Conservation (phyloP, 2,329 filamentous ascomycete species). For the Colletotrichum australisinense region DNA sequence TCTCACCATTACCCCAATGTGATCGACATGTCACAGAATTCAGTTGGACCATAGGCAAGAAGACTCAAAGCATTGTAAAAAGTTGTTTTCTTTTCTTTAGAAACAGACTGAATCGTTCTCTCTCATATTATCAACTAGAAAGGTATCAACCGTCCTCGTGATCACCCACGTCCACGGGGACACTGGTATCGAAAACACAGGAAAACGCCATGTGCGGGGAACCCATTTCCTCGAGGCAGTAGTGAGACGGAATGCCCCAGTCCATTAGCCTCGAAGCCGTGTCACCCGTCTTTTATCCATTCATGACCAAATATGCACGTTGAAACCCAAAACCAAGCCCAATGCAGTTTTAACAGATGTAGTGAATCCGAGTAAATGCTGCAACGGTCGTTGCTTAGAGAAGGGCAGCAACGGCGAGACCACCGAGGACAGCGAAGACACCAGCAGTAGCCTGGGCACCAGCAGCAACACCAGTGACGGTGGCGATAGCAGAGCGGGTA, state of each 20-base stretch:
- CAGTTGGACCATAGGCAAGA: background rate
- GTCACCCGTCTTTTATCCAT: slow-evolving; percentile 33
- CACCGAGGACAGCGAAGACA: slow-evolving; percentile 35
- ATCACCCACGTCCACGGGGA: slow-evolving; percentile 17
- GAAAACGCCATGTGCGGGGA: slow-evolving; percentile 31
- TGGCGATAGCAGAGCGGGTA: slow-evolving; percentile 21
- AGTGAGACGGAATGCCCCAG: background rate
- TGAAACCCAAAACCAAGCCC: slow-evolving; percentile 30
- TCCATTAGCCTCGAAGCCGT: slow-evolving; percentile 23
- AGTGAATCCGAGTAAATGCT: slow-evolving; percentile 31
- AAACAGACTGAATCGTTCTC: slow-evolving; percentile 24
- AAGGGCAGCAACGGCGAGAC: slow-evolving; percentile 34
- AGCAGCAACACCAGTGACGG: slow-evolving; percentile 16
- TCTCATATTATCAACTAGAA: slow-evolving; percentile 35
- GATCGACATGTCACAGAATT: slow-evolving; percentile 28
- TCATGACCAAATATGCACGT: slow-evolving; percentile 35
- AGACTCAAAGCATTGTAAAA: background rate
- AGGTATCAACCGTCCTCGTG: slow-evolving; percentile 34
- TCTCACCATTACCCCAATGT: slow-evolving; percentile 1
- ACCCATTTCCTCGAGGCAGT: slow-evolving; percentile 16
- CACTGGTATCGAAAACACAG: slow-evolving; percentile 34
- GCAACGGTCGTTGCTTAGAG: slow-evolving; percentile 26
- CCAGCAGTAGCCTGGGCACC: slow-evolving; percentile 34
- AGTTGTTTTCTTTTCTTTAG: background rate
- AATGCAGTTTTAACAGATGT: slow-evolving; percentile 32